Conservation (phyloP, 2,329 filamentous ascomycete species). For the Geosmithia putterillii region DNA sequence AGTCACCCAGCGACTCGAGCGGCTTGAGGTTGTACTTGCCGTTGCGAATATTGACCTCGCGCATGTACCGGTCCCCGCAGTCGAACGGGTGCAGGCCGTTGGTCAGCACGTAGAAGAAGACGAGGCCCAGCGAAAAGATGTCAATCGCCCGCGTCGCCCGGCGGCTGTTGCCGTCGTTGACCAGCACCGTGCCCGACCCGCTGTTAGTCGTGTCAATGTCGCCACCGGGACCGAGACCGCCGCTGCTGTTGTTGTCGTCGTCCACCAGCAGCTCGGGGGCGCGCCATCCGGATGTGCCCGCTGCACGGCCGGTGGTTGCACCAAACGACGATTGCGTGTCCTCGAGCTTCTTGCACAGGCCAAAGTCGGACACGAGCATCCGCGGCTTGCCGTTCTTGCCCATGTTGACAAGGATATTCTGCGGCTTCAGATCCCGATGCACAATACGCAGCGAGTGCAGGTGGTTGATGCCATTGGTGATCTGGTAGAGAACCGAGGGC, state of each 20-base stretch:
- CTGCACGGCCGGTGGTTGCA: slow-evolving; percentile 85
- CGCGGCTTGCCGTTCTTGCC: slow-evolving; percentile 59
- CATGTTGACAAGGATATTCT: slow-evolving; percentile 84
- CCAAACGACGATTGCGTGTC: slow-evolving; percentile 90
- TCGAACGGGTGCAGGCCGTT: slow-evolving; percentile 89
- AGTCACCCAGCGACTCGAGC: slow-evolving; percentile 67
- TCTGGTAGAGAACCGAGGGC: slow-evolving; percentile 72
- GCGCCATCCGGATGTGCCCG: slow-evolving; percentile 91
- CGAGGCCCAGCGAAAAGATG: slow-evolving; percentile 90
- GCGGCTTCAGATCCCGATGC: slow-evolving; percentile 91
- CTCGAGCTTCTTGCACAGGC: slow-evolving; percentile 92
- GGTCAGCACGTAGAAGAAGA: slow-evolving; percentile 99
- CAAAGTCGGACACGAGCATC: slow-evolving; percentile 95
- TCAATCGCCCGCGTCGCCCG: slow-evolving; percentile 93
- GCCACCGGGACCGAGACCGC: neutral
- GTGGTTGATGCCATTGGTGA: slow-evolving; percentile 79
- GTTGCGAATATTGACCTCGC: slow-evolving; percentile 95
- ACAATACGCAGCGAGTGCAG: slow-evolving; percentile 89
- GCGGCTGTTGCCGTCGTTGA: slow-evolving; percentile 46
- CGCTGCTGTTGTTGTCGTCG: slow-evolving; percentile 33
- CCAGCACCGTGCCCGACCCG: slow-evolving; percentile 45
- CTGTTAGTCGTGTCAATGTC: slow-evolving; percentile 47
- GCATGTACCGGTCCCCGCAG: slow-evolving; percentile 86
- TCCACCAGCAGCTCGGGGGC: slow-evolving; percentile 85
- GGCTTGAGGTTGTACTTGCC: slow-evolving; percentile 62